phyloP scores from a whole-genome alignment of 176 grass and related monocot genomes.

The Phoenix roebelenii region DNA sequence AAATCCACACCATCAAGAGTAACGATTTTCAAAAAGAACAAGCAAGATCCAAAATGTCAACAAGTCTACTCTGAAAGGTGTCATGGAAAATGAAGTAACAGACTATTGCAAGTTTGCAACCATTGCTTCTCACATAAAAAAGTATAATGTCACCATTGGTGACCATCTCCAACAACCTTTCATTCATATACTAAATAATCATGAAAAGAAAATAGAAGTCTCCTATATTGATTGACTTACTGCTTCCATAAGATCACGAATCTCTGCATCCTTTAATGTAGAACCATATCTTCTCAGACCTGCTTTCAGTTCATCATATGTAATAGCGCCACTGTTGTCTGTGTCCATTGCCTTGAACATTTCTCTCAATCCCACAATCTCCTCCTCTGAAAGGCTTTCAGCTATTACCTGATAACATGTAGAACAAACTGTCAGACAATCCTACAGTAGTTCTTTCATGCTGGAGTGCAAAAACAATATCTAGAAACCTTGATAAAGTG shows the following conservation, averaged over 20 bases:
- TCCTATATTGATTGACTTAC: slow-evolving; percentile 36
- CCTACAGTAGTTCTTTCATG: no score
- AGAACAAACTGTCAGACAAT: not conserved
- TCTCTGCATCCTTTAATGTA: slow-evolving; percentile 90
- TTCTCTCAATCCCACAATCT: slow-evolving; percentile 94
- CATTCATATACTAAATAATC: not conserved
- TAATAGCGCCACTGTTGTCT: slow-evolving; percentile 95
- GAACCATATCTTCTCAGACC: slow-evolving; percentile 85
- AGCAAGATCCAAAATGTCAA: no score
- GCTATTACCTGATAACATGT: slow-evolving; percentile 66
- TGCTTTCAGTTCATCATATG: slow-evolving; percentile 94
- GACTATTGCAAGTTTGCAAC: no score
- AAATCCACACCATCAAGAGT: no score
- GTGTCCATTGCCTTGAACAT: slow-evolving; percentile 96
- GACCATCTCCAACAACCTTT: no score
- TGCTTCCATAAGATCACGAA: slow-evolving; percentile 93
- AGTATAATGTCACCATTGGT: no score
- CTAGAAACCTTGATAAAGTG: no score
- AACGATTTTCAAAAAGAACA: no score
- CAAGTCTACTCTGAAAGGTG: no score
- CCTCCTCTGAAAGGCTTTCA: slow-evolving; percentile 96
- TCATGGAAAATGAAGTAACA: no score
- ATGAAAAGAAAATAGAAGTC: not conserved
- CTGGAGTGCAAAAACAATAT: no score
- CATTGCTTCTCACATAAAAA: no score